These are phyloP conservation scores for Celoporthe dispersa DNA, from an alignment of 2,329 filamentous ascomycete species.

Conservation along the genomic window DNA sequence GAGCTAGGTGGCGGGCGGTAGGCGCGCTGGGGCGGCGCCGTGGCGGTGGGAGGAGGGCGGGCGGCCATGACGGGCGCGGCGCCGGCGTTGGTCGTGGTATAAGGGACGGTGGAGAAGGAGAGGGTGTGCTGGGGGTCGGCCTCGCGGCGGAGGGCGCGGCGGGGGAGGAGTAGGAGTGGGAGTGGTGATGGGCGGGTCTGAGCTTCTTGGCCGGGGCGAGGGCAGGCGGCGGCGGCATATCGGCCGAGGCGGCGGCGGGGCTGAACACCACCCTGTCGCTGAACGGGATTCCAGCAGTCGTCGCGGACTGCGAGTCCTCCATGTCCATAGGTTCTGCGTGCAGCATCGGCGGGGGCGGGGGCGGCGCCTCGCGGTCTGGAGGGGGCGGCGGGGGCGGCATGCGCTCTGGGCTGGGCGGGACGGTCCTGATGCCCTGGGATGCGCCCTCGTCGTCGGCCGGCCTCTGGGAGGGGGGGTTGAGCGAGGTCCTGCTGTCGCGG, in stretches of 20 bases:
- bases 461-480: conserved; percentile 26
- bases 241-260: conserved; percentile 6
- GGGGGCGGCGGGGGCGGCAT: conserved; percentile 25
- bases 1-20: conserved; percentile 22
- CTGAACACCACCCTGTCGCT: conserved; percentile 13
- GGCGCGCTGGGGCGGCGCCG: not conserved
- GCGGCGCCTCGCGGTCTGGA: conserved; percentile 31
- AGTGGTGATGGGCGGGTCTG: conserved; percentile 8
- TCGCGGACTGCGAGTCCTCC: conserved; percentile 4
- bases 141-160: not conserved
- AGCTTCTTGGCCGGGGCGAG: conserved; percentile 21
- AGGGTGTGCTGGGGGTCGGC: conserved; percentile 12
- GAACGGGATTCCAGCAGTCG: not conserved
- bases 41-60: not conserved
- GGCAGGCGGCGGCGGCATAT: conserved; percentile 22
- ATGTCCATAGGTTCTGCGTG: conserved; percentile 12
- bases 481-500: not conserved
- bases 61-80: conserved; percentile 8
- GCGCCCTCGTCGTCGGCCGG: conserved; percentile 8
- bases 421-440: conserved; percentile 2
- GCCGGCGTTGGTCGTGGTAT: conserved; percentile 7
- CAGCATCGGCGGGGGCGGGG: conserved; percentile 26
- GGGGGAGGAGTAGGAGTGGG: not conserved
- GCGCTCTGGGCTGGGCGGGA: conserved; percentile 28
- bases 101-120: conserved; percentile 23